Percentiles rank a stretch among this genome's conserved stretches.
Evolutionary conservation across 768 basidiomycete genomes (phyloP).

Genomic region (Mycena polygramma): DNA sequence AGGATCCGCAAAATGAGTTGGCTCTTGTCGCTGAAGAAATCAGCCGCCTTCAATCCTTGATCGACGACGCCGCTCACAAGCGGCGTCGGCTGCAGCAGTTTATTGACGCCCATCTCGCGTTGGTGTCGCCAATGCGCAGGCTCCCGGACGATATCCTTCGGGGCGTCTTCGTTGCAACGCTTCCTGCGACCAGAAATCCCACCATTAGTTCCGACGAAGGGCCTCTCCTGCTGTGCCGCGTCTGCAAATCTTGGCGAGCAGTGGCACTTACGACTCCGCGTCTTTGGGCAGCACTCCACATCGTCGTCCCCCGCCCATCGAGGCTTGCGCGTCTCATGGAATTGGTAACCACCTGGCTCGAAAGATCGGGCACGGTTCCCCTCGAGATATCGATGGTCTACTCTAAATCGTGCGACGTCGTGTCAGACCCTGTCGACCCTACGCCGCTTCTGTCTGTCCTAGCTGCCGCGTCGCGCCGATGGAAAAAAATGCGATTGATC

Average conservation of each 20-base stretch:
- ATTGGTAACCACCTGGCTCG: not conserved
- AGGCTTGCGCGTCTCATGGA: not conserved
- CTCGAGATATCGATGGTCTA: slow-evolving; percentile 8
- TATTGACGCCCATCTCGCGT: slow-evolving; percentile 10
- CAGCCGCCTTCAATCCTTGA: not conserved
- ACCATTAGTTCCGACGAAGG: not conserved
- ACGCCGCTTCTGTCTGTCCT: not conserved
- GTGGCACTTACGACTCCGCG: slow-evolving; percentile 5
- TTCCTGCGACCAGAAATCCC: not conserved
- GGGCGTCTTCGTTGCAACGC: not conserved
- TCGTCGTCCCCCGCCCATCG: slow-evolving; percentile 1
- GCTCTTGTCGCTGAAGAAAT: not conserved
- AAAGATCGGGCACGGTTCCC: slow-evolving; percentile 4
- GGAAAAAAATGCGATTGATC: slow-evolving; percentile 1
- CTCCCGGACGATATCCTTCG: slow-evolving; percentile 10
- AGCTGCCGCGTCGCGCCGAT: not conserved
- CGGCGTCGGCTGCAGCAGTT: not conserved
- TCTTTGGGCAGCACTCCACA: slow-evolving; percentile 10
- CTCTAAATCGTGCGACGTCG: not conserved
- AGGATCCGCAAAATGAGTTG: not conserved
- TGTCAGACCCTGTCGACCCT: not conserved
- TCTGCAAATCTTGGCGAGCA: slow-evolving; percentile 12
- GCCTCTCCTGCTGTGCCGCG: slow-evolving; percentile 8
- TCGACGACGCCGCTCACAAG: not conserved
- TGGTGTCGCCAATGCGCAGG: slow-evolving; percentile 9